phyloP scores from a whole-genome alignment of 495 filamentous ascomycete genomes.

The Penicillium riverlandense region DNA sequence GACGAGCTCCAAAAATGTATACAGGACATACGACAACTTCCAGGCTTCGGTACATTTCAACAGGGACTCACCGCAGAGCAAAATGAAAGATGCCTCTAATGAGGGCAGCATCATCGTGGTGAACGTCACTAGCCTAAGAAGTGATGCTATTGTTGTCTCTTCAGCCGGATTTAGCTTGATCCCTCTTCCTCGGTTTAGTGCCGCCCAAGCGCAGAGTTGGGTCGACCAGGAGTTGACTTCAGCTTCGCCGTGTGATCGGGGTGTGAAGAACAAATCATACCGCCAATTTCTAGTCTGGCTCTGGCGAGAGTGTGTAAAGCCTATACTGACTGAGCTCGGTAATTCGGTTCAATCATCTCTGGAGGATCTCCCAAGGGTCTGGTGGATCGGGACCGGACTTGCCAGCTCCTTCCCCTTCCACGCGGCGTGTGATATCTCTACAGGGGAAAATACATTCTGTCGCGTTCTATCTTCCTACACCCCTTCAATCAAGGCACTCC shows the following conservation, averaged over 20 bases:
- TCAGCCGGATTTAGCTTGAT: not conserved
- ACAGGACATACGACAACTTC: slow-evolving; percentile 6
- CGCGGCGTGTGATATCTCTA: slow-evolving; percentile 6
- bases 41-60: slow-evolving; percentile 9
- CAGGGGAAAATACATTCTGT: slow-evolving; percentile 9
- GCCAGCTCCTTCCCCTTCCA: slow-evolving; percentile 15
- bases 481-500: slow-evolving; percentile 18
- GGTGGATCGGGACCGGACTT: slow-evolving; percentile 17
- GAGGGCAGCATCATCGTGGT: slow-evolving; percentile 10
- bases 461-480: slow-evolving; percentile 22
- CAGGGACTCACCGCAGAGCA: slow-evolving; percentile 2
- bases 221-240: slow-evolving; percentile 1
- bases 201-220: not conserved
- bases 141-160: slow-evolving; percentile 5
- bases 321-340: slow-evolving; percentile 4
- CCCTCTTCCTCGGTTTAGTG: not conserved
- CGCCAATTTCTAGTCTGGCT: slow-evolving; percentile 11
- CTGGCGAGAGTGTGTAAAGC: slow-evolving; percentile 5
- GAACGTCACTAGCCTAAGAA: slow-evolving; percentile 5
- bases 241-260: slow-evolving; percentile 11
- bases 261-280: slow-evolving; percentile 2
- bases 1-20: slow-evolving; percentile 1
- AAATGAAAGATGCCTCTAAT: slow-evolving; percentile 4
- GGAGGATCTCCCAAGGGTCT: slow-evolving; percentile 7
- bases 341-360: not conserved